Conservation (phyloP, 768 basidiomycete genomes). For the Leucosporidium yakuticum region DNA sequence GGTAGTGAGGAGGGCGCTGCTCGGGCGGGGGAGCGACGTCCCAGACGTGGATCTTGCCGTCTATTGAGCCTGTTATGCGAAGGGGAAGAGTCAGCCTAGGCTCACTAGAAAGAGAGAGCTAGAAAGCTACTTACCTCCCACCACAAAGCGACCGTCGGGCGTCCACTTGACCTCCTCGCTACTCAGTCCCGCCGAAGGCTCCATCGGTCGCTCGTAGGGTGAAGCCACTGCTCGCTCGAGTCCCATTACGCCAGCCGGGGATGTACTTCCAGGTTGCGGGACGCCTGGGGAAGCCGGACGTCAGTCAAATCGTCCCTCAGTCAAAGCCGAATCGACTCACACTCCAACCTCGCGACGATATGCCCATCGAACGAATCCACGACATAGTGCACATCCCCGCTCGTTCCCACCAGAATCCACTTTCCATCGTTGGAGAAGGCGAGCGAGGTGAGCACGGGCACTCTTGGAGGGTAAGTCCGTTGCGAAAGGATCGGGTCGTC, state of each 20-base stretch:
- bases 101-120: neutral
- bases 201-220: slow-evolving; percentile 52
- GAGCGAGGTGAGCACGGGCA: slow-evolving; percentile 84
- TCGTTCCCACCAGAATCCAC: slow-evolving; percentile 84
- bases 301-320: neutral
- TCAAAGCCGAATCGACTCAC: neutral
- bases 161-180: slow-evolving; percentile 94
- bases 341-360: slow-evolving; percentile 65
- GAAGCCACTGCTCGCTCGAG: slow-evolving; percentile 60
- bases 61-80: slow-evolving; percentile 43
- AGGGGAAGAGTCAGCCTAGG: neutral
- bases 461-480: slow-evolving; percentile 74
- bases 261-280: neutral
- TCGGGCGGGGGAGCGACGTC: slow-evolving; percentile 55
- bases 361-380: slow-evolving; percentile 83
- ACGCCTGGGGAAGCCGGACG: neutral
- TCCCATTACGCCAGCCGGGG: slow-evolving; percentile 52
- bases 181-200: slow-evolving; percentile 67
- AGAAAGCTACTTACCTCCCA: slow-evolving; percentile 58
- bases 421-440: slow-evolving; percentile 85
- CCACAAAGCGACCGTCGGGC: slow-evolving; percentile 82
- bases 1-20: slow-evolving; percentile 40
- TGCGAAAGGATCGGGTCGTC: slow-evolving; percentile 66
- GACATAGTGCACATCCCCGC: slow-evolving; percentile 85
- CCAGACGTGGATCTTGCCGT: slow-evolving; percentile 83